A percentile compares a stretch with the other conserved stretches of the same genome.
These are phyloP conservation scores for Astrephomene gubernaculifera DNA, from an alignment of 139 green algal species.

Conservation along the genomic window DNA sequence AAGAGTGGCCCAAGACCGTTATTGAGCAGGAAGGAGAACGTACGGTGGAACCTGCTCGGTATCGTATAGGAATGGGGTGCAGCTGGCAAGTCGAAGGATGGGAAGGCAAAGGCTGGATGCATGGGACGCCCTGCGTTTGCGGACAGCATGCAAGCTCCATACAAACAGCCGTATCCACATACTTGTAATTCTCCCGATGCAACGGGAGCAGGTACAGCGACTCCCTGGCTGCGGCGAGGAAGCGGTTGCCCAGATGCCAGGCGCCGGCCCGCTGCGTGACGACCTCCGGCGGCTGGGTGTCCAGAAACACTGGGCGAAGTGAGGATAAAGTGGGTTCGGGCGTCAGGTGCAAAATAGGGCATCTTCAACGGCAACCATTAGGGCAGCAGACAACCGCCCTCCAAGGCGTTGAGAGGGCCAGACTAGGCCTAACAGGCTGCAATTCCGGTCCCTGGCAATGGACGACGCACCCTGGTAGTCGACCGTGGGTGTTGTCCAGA, in stretches of 20 bases:
- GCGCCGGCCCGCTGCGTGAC: neutral
- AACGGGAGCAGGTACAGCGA: neutral
- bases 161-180: neutral
- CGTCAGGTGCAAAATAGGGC: too few species aligned
- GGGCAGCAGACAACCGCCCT: neutral
- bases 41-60: slow-evolving; percentile 12
- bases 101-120: neutral
- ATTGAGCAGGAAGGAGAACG: neutral
- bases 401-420: neutral
- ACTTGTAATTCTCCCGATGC: neutral
- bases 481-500: neutral
- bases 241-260: slow-evolving; percentile 41
- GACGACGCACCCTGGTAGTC: slow-evolving; percentile 34
- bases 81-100: neutral
- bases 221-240: slow-evolving; percentile 23
- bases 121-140: neutral
- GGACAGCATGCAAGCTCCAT: neutral
- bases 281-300: neutral
- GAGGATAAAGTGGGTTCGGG: neutral
- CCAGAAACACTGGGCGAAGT: neutral
- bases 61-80: neutral
- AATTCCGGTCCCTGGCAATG: too few species aligned
- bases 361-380: neutral
- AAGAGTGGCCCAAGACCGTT: slow-evolving; percentile 30
- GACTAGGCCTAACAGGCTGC: neutral